Percentiles rank a stretch among this genome's conserved stretches.
Evolutionary conservation across 73 alveolate genomes (phyloP).

Genomic region (Paramecium pentaurelia): DNA sequence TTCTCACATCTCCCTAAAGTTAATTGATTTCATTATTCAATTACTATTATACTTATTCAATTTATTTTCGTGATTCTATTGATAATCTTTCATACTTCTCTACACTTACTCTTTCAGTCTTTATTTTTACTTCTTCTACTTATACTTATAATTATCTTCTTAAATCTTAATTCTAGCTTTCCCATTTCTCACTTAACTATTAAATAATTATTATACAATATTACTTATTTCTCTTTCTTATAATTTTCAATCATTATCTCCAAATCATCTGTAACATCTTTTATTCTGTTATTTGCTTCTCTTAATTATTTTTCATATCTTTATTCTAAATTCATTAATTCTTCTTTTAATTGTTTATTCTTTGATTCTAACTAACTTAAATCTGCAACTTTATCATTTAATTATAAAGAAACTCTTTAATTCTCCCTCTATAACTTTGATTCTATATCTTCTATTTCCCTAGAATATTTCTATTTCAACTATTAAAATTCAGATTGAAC

Average conservation of each 20-base stretch:
- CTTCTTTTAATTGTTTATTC: background rate
- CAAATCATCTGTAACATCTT: background rate
- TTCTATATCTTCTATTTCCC: background rate
- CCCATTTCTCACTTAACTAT: background rate
- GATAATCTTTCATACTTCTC: background rate
- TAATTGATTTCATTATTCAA: background rate
- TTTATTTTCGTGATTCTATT: background rate
- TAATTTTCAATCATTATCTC: background rate
- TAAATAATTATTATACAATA: background rate
- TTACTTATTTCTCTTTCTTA: background rate
- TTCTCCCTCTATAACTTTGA: background rate
- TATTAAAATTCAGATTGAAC: background rate
- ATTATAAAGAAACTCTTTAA: background rate
- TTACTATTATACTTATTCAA: background rate
- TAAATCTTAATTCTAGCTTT: background rate
- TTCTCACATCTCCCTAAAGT: background rate
- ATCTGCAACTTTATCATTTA: background rate
- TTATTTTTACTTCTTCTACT: background rate
- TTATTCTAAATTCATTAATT: background rate
- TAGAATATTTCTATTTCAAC: background rate
- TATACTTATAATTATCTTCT: background rate
- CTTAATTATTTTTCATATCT: background rate
- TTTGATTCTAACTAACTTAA: background rate
- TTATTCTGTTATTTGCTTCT: background rate
- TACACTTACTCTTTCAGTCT: background rate